Evolutionary conservation across 202 grass and related monocot genomes (phyloP).

Genomic region (Setaria italica): DNA sequence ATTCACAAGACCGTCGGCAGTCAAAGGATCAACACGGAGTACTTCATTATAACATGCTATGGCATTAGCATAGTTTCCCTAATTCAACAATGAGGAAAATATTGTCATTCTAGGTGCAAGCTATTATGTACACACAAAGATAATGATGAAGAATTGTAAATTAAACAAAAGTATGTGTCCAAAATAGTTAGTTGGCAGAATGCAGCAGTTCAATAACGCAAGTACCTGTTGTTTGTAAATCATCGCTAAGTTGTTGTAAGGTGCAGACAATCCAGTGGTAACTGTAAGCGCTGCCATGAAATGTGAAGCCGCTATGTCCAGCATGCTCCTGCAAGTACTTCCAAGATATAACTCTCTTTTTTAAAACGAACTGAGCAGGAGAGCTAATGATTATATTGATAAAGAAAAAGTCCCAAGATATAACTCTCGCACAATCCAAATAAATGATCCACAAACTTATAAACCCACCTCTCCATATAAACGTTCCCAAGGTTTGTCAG

Average conservation of each 20-base stretch:
- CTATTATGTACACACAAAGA: background rate
- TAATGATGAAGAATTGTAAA: background rate
- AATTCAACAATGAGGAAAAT: constrained; percentile 11
- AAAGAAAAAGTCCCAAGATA: background rate
- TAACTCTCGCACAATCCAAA: background rate
- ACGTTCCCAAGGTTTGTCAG: constrained; percentile 21
- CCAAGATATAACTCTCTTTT: background rate
- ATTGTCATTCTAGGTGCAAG: background rate
- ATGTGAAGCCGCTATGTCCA: constrained; percentile 9
- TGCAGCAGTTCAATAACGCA: background rate
- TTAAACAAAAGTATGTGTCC: background rate
- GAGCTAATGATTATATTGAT: too few relatives aligned
- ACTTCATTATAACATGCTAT: constrained; percentile 17
- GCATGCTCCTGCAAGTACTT: constrained; percentile 24
- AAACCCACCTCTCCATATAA: constrained; percentile 15
- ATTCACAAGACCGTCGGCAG: background rate
- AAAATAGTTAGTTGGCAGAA: background rate
- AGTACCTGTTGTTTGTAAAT: constrained; percentile 18
- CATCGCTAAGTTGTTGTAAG: constrained; percentile 9
- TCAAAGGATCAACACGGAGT: constrained; percentile 12
- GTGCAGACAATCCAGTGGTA: constrained; percentile 20
- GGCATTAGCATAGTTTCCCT: constrained; percentile 15
- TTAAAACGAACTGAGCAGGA: too few relatives aligned
- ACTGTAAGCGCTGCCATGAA: background rate
- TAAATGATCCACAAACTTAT: background rate